phyloP scores from a whole-genome alignment of 2,329 filamentous ascomycete genomes.

The Acarospora socialis region DNA sequence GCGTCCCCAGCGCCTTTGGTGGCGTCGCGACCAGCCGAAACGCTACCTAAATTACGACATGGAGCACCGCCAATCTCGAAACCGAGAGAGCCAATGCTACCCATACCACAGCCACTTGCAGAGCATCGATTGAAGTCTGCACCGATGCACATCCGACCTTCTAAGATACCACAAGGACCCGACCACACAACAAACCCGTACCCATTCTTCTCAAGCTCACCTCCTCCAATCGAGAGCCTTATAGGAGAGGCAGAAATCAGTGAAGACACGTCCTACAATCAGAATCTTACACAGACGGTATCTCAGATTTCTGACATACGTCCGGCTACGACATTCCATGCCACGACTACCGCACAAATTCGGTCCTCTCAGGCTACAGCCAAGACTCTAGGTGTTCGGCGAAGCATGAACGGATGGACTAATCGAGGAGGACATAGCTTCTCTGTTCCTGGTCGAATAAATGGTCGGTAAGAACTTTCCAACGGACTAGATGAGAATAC shows the following conservation, averaged over 20 bases:
- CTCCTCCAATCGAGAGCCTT: conserved; percentile 18
- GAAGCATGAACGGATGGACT: conserved; percentile 29
- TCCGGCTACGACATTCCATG: conserved; percentile 25
- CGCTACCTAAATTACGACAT: background rate
- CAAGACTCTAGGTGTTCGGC: conserved; percentile 28
- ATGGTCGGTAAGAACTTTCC: no score
- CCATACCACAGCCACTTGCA: conserved; percentile 7
- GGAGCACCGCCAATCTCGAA: background rate
- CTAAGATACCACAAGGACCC: conserved; percentile 18
- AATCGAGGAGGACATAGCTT: conserved; percentile 4
- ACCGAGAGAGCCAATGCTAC: background rate
- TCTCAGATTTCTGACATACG: conserved; percentile 9
- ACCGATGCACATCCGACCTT: no score
- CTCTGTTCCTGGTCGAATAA: conserved; percentile 8
- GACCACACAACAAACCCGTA: conserved; percentile 35
- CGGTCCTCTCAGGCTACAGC: conserved; percentile 10
- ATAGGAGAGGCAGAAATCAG: background rate
- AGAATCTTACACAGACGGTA: background rate
- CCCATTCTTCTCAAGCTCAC: conserved; percentile 45
- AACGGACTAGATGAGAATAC: no score
- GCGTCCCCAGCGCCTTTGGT: conserved; percentile 1
- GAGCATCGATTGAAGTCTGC: conserved; percentile 6
- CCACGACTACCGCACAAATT: conserved; percentile 20
- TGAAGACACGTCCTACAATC: background rate
- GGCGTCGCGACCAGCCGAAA: background rate